Evolutionary conservation across 2,329 filamentous ascomycete species (phyloP), one percentile per base, ranked within the genome.

Genomic region (Curvularia lunata): DNA sequence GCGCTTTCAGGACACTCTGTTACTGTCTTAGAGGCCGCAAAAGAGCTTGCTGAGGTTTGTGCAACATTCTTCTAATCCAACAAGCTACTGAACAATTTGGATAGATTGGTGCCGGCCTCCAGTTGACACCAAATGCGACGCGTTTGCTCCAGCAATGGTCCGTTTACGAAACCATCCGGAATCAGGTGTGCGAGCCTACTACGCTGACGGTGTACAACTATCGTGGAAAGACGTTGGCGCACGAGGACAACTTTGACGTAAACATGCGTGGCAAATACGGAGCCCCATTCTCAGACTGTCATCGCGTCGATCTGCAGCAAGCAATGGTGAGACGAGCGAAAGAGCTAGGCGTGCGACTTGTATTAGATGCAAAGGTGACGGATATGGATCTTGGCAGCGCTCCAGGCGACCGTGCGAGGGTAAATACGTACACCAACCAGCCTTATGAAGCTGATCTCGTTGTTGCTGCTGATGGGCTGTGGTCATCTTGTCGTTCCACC

Each of bases 401-500:
- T 2, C 23, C 47, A 8, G 58, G 63, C 55, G 57, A 58, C 32
- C 58, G 72, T 1, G 74, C 81, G 1, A 76, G 75, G 4, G 68
- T 85, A 0, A 77, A 67, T 1, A 79, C 78, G 0, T 72, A 73
- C 5, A 66, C 68, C 4, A 83, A 82, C 0, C 73, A 77, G 4
- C 72, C 64, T 1, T 78, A 79, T 1, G 70, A 71, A 0, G 83
- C 80, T 2, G 85, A 89, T 63, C 72, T 89, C 6, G 76, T 91
- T 5, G 79, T 90, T 1, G 87, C 82, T 0, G 86, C 86, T 0
- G 88, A 90, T 61, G 88, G 88, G 0, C 74, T 90, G 0, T 88
- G 86, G 85, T 88, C 85, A 1, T 77, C 78, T 12, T 86, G 82
- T 43, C 80, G 86, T 0, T 79, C 82, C 5, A 54, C 58, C 3